Base-by-base conservation (phyloP, 2,329 filamentous ascomycete genomes). In the Myrmaecium sp. region DNA sequence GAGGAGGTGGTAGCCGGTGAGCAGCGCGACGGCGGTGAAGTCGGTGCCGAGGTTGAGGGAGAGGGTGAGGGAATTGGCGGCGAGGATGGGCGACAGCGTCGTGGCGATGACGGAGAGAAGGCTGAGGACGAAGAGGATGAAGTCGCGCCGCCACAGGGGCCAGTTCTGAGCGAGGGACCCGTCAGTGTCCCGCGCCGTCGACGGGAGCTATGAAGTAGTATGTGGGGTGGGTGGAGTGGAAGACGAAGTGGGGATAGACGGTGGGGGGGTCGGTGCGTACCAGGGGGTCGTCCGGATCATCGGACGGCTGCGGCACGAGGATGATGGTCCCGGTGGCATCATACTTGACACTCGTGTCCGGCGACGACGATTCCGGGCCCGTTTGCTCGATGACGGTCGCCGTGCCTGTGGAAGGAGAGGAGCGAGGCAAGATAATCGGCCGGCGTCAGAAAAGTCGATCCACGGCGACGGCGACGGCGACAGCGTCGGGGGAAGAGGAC, bases 271-370 rank as follows among this genome's bases (percentile, higher is more conserved):
- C 5, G 11, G 21, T 11, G 40, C 54, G 32, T 62, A 74, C 69
- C 38, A 93, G 60, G 16, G 82, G 84, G 51, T 94, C 84, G 47
- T 91, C 86, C 4, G 80, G 81, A 47, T 92, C 81, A 50, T 92
- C 77, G 34, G 75, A 84, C 3, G 86, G 86, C 44, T 94, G 86
- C 4, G 86, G 86, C 4, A 91, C 76, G 17, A 94, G 68, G 39
- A 94, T 78, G 40, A 86, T 77, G 11, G 62, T 58, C 17, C 78
- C 75, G 34, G 62, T 74, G 27, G 51, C 64, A 50, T 84, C 78
- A 49, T 72, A 78, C 51, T 89, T 91, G 39, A 89, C 52, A 32
- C 58, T 57, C 9, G 51, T 53, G 25, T 5, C 22, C 16, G 11
- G 27, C 25, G 12, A 27, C 29, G 18, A 20, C 18, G 18, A 41